phyloP scores from a whole-genome alignment of 148 eudicot genomes.

The Amaranthus cruentus region DNA sequence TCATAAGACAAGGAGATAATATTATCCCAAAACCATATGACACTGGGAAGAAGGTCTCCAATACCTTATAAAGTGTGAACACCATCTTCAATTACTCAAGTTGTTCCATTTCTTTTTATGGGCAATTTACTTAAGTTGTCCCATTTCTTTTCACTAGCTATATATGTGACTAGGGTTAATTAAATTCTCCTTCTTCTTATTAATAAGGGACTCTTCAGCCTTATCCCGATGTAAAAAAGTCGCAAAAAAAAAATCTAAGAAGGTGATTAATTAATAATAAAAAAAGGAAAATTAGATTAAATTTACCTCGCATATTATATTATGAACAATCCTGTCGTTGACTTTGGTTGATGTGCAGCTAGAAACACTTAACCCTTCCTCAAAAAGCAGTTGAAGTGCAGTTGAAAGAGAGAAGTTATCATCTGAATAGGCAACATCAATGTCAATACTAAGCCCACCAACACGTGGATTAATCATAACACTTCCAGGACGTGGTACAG shows the following conservation, averaged over 20 bases:
- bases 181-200: too few relatives aligned
- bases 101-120: too few relatives aligned
- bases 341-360: slow-evolving; percentile 34
- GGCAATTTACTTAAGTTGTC: too few relatives aligned
- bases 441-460: slow-evolving; percentile 32
- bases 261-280: background rate
- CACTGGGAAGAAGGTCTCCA: background rate
- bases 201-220: too few relatives aligned
- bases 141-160: too few relatives aligned
- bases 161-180: too few relatives aligned
- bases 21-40: background rate
- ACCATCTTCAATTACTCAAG: too few relatives aligned
- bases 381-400: slow-evolving; percentile 26
- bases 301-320: slow-evolving; percentile 40
- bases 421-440: slow-evolving; percentile 18
- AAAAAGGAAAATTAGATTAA: background rate
- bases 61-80: too few relatives aligned
- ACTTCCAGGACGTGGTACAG: background rate
- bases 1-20: too few relatives aligned
- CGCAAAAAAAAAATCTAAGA: background rate
- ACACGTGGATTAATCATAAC: slow-evolving; percentile 10
- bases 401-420: slow-evolving; percentile 25
- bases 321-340: slow-evolving; percentile 26
- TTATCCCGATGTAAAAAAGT: too few relatives aligned
- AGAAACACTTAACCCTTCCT: slow-evolving; percentile 34